These are phyloP conservation scores for Didymella lethalis DNA, from an alignment of 2,329 filamentous ascomycete genomes.

Conservation along the genomic window DNA sequence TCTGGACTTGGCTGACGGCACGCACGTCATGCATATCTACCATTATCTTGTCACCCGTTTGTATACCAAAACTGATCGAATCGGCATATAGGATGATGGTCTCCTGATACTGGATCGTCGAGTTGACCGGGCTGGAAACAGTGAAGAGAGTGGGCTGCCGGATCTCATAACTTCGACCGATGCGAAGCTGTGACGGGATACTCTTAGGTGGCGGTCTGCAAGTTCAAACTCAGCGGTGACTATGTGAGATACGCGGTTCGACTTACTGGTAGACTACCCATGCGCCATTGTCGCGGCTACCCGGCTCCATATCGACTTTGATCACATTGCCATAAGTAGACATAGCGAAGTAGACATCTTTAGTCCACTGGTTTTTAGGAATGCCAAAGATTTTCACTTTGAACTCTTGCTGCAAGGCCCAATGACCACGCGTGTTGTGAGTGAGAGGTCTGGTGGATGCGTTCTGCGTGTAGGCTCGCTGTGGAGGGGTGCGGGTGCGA, in stretches of 20 bases:
- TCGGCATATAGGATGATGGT: slow-evolving; percentile 45
- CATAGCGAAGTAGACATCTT: slow-evolving; percentile 34
- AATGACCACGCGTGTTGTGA: slow-evolving; percentile 16
- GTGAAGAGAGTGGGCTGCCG: slow-evolving; percentile 5
- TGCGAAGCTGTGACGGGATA: slow-evolving; percentile 20
- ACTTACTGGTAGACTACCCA: slow-evolving; percentile 39
- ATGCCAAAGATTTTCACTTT: slow-evolving; percentile 34
- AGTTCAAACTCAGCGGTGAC: slow-evolving; percentile 2
- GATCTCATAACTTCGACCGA: slow-evolving; percentile 23
- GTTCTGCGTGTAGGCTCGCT: slow-evolving; percentile 5
- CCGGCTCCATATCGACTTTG: slow-evolving; percentile 39
- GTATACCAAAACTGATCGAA: slow-evolving; percentile 69
- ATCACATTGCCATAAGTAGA: slow-evolving; percentile 38
- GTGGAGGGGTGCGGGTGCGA: neutral
- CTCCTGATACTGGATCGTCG: slow-evolving; percentile 35
- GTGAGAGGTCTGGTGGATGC: slow-evolving; percentile 6
- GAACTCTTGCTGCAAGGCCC: slow-evolving; percentile 32
- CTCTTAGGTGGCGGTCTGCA: slow-evolving; percentile 26
- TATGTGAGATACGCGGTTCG: neutral
- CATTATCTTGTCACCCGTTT: slow-evolving; percentile 63
- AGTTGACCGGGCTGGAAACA: slow-evolving; percentile 36
- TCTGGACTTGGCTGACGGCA: slow-evolving; percentile 34
- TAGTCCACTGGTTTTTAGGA: slow-evolving; percentile 28
- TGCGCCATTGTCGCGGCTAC: slow-evolving; percentile 22
- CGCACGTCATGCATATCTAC: slow-evolving; percentile 63